A percentile compares a stretch with the other conserved stretches of the same genome.
Evolutionary conservation across 2,329 filamentous ascomycete species (phyloP).

Genomic region (Elsinoe arachidis): DNA sequence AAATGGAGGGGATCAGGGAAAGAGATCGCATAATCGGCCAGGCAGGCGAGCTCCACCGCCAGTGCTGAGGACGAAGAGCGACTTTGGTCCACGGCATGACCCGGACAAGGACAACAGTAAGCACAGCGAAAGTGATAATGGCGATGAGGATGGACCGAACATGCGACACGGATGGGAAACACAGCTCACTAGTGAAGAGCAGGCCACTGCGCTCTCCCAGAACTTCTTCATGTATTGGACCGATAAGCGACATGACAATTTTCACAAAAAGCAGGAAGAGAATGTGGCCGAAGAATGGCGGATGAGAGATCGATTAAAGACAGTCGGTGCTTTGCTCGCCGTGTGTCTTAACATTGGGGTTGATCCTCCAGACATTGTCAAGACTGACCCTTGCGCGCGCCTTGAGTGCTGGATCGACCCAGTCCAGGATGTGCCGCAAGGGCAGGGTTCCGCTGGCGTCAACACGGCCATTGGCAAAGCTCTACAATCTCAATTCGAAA

Average conservation of each 20-base stretch:
- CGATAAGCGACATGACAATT: conserved; percentile 93
- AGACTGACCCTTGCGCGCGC: conserved; percentile 86
- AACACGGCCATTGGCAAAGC: conserved; percentile 90
- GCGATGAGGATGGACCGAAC: conserved; percentile 28
- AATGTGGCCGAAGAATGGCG: conserved; percentile 76
- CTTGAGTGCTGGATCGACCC: conserved; percentile 97
- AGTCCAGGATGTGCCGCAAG: conserved; percentile 61
- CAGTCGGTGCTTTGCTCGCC: conserved; percentile 86
- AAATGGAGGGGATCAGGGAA: neutral
- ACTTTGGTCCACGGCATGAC: conserved; percentile 37
- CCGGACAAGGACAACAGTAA: conserved; percentile 17
- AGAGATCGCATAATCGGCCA: conserved; percentile 12
- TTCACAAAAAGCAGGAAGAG: conserved; percentile 58
- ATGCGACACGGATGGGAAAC: conserved; percentile 85
- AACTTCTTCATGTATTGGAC: conserved; percentile 99
- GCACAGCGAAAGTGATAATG: conserved; percentile 25
- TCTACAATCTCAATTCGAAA: conserved; percentile 94
- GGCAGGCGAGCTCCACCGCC: conserved; percentile 23
- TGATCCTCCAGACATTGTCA: conserved; percentile 92
- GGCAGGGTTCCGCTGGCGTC: conserved; percentile 29
- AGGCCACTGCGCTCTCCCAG: conserved; percentile 74
- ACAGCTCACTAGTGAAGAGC: conserved; percentile 83
- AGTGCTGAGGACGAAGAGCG: conserved; percentile 44
- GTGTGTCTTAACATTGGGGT: conserved; percentile 96
- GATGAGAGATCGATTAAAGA: conserved; percentile 93